Base-by-base conservation (phyloP, 2,329 filamentous ascomycete species). In the Microsporum canis region DNA sequence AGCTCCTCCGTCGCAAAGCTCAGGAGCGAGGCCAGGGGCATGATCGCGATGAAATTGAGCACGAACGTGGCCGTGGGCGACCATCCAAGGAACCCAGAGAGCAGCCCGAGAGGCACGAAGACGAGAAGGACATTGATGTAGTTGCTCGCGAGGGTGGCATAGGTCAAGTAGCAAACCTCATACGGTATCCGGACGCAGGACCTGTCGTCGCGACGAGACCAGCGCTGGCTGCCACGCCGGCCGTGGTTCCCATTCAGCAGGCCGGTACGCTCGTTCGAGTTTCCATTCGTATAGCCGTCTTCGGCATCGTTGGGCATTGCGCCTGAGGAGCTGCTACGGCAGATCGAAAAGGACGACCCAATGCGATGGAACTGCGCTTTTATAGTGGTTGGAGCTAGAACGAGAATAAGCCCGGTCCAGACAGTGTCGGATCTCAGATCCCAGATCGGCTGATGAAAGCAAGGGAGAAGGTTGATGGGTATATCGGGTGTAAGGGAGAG, bases 1-100 rank as follows among this genome's bases (percentile, higher is more conserved):
- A 86, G 70, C 70, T 86, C 83, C 72, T 86, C 83, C 2, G 83
- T 86, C 62, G 82, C 83, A 72, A 85, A 86, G 67, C 82, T 84
- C 69, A 86, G 71, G 66, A 86, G 73, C 1, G 82, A 81, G 4
- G 83, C 83, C 59, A 86, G 74, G 3, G 83, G 83, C 49, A 86
- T 78, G 66, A 86, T 86, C 58, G 83, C 83, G 63, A 86, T 75
- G 72, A 86, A 86, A 71, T 86, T 86, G 68, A 86, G 75, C 49
- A 79, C 68, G 70, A 86, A 86, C 63, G 85, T 77, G n/a, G 77
- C 76, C 2, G 79, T 81, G 0, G 83, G 79, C 65, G 79, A 76
- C 78, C 82, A 82, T 27, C 74, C 70, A 61, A 84, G 60, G 87
- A 79, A 65, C 86, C 80, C 82, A 31, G 84, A 75, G 56, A 84